phyloP scores from a whole-genome alignment of 2,329 filamentous ascomycete genomes.

The Cladophialophora chaetospira region DNA sequence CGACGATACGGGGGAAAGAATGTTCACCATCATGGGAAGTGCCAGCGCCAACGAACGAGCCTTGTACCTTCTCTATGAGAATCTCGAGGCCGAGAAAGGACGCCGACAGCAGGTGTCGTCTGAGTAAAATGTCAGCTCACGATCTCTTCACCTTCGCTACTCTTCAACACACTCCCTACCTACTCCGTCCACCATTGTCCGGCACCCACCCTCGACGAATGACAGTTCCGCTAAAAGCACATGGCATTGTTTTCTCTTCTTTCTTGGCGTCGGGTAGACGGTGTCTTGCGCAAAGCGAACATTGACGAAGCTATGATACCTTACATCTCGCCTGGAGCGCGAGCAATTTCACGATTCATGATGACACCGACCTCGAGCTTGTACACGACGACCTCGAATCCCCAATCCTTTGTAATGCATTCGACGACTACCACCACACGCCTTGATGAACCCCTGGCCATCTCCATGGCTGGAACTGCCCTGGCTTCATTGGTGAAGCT shows the following conservation, averaged over 20 bases:
- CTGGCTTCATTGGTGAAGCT: no score
- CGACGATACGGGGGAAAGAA: slow-evolving; percentile 95
- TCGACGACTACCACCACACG: neutral
- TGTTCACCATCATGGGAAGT: slow-evolving; percentile 99
- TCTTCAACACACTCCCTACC: slow-evolving; percentile 28
- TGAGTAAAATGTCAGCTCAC: slow-evolving; percentile 45
- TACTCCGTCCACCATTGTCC: slow-evolving; percentile 7
- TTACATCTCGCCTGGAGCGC: slow-evolving; percentile 30
- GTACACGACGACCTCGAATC: slow-evolving; percentile 24
- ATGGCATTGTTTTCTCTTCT: slow-evolving; percentile 31
- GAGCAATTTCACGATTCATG: slow-evolving; percentile 31
- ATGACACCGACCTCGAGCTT: slow-evolving; percentile 31
- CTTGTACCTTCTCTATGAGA: slow-evolving; percentile 95
- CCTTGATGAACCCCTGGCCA: no score
- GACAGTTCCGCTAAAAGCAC: slow-evolving; percentile 29
- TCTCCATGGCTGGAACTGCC: no score
- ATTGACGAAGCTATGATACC: slow-evolving; percentile 34
- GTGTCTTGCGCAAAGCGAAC: slow-evolving; percentile 33
- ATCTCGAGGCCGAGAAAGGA: slow-evolving; percentile 98
- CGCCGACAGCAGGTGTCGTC: slow-evolving; percentile 79
- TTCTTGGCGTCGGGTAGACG: slow-evolving; percentile 33
- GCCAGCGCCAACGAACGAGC: slow-evolving; percentile 93
- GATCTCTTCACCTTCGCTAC: slow-evolving; percentile 11
- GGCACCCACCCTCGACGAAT: slow-evolving; percentile 16
- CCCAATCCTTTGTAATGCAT: slow-evolving; percentile 20